Percentiles rank a stretch among this genome's conserved stretches.
These are phyloP conservation scores for Magnolia sinica DNA, from an alignment of 164 flowering plant species.

Conservation along the genomic window DNA sequence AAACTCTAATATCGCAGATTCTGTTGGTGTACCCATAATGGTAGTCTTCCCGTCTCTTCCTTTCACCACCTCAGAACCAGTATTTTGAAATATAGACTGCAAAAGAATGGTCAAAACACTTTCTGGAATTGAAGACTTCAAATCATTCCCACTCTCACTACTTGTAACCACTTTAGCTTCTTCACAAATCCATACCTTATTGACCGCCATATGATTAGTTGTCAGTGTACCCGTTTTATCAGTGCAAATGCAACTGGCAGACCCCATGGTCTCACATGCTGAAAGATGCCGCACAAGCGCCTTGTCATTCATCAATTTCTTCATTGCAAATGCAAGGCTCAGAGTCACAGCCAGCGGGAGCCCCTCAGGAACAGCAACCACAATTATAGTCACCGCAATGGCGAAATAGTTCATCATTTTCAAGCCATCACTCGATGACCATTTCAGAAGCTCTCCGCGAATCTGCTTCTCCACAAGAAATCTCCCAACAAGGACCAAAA, in stretches of 20 bases:
- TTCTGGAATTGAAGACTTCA: slow-evolving; percentile 23
- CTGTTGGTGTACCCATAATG: slow-evolving; percentile 72
- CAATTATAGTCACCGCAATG: slow-evolving; percentile 49
- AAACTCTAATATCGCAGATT: slow-evolving; percentile 64
- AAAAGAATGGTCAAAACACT: slow-evolving; percentile 26
- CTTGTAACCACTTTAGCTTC: slow-evolving; percentile 21
- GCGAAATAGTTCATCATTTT: slow-evolving; percentile 42
- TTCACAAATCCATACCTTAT: slow-evolving; percentile 33
- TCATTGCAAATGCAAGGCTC: slow-evolving; percentile 59
- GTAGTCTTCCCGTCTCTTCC: slow-evolving; percentile 47
- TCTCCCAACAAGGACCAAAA: slow-evolving; percentile 31
- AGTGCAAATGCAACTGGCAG: slow-evolving; percentile 49
- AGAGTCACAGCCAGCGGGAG: slow-evolving; percentile 51
- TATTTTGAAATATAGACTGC: slow-evolving; percentile 42
- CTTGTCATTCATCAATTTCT: slow-evolving; percentile 42
- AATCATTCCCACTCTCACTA: slow-evolving; percentile 6
- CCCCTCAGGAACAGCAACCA: slow-evolving; percentile 61
- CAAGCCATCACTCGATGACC: slow-evolving; percentile 42
- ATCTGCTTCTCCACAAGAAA: slow-evolving; percentile 35
- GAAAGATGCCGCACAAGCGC: slow-evolving; percentile 50
- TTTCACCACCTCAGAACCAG: slow-evolving; percentile 56
- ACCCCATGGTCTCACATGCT: slow-evolving; percentile 65
- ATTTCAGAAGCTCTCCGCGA: slow-evolving; percentile 23
- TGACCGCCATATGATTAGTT: slow-evolving; percentile 49
- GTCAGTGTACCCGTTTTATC: slow-evolving; percentile 62